Base-by-base conservation (phyloP, 768 basidiomycete species). In the Trametes cubensis region DNA sequence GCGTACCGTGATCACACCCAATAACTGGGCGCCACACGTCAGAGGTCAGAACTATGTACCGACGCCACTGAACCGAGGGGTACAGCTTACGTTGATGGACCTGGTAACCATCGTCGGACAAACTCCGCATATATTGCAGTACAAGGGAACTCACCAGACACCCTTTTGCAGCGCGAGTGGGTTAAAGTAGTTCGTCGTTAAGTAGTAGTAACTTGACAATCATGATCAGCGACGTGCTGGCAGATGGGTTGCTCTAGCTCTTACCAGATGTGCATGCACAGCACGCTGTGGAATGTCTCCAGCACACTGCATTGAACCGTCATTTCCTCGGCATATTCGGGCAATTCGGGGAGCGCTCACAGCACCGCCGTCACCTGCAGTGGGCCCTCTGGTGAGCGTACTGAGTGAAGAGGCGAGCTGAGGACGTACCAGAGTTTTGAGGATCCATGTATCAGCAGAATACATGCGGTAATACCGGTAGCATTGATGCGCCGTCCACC, bases 181-280 rank as follows among this genome's bases (percentile, higher is more conserved):
- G 20, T 62, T 62, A 50, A 57, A 57, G 38, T 52, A 62, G 25
- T 47, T 62, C 14, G 48, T 57, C 8, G 28, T 56, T 10, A 62
- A 51, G 39, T 62, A 62, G 41, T 45, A 58, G 26, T 62, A 62
- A 25, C 61, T 62, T 30, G 4, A 11, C 11, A n/a, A 20, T 34
- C 34, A 34, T 34, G 34, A 34, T 34, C 34, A 34, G 34, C 34
- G 10, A 34, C 34, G 10, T 2, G 34, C 34, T 34, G 6, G 34
- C n/a, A 20, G 30, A 18, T 8, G 21, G 18, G 40, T 6, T 11
- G 34, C 34, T 6, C 6, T 4, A 6, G 34, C 34, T 11, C 54
- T 47, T 38, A 62, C 61, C 61, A 62, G 21, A 52, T 52, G 42
- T 62, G 54, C 55, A 57, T 52, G 48, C 54, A 56, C 20, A 62